These are phyloP conservation scores for Tetrastigma voinierianum DNA, from an alignment of 164 flowering plant species.

Conservation along the genomic window DNA sequence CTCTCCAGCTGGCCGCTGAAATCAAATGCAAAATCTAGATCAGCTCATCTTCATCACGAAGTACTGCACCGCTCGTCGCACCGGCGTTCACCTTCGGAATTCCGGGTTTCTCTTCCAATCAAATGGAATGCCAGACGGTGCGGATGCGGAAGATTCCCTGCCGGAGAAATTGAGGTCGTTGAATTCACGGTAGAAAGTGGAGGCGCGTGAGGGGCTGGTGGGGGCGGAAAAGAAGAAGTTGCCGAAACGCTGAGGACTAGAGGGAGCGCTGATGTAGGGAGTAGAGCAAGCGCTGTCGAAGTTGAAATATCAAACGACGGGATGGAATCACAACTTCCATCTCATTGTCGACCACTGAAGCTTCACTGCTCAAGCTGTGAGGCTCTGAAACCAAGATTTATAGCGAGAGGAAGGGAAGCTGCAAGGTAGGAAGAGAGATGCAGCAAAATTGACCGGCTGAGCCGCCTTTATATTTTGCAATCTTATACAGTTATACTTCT, in stretches of 20 bases:
- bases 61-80: background rate
- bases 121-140: slow-evolving; percentile 12
- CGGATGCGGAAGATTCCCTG: background rate
- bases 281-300: slow-evolving; percentile 57
- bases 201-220: slow-evolving; percentile 31
- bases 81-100: slow-evolving; percentile 16
- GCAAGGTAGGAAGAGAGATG: slow-evolving; percentile 3
- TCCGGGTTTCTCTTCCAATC: slow-evolving; percentile 32
- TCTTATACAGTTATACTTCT: too few species aligned
- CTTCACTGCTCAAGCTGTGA: background rate
- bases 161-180: slow-evolving; percentile 9
- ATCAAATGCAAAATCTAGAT: slow-evolving; percentile 49
- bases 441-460: slow-evolving; percentile 13
- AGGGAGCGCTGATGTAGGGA: slow-evolving; percentile 63
- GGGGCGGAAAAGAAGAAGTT: slow-evolving; percentile 48
- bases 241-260: slow-evolving; percentile 46
- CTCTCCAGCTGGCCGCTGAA: slow-evolving; percentile 53
- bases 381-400: background rate
- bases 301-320: slow-evolving; percentile 48
- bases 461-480: slow-evolving; percentile 12
- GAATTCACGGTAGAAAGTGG: slow-evolving; percentile 19
- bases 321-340: slow-evolving; percentile 33
- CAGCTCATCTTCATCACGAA: slow-evolving; percentile 11
- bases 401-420: background rate
- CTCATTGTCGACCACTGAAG: slow-evolving; percentile 11